Evolutionary conservation across 768 basidiomycete genomes (phyloP), one percentile per base, ranked within the genome.

Genomic region (Boletus reticulatus): DNA sequence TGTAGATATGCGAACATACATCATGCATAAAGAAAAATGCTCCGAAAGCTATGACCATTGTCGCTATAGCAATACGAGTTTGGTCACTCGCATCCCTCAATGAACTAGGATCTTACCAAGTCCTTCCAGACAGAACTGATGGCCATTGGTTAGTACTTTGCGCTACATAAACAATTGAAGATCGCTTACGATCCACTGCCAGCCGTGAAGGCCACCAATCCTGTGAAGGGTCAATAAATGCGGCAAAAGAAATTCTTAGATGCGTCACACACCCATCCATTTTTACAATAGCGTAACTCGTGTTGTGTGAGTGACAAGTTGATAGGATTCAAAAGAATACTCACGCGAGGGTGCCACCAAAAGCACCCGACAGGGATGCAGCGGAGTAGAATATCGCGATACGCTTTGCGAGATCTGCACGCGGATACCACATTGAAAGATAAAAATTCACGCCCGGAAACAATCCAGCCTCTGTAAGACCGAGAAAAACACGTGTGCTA

Each of bases 361-460:
- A 83, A 58, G 72, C 69, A 48, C 77, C 84, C 16, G 83, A 78
- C 32, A 81, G 61, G 0, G 82, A 84, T 13, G 84, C 83, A 31
- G 83, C 83, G 16, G 80, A 79, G 67, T 83, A 84, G 75, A 87
- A 87, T 31, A 87, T 43, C 4, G 84, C 82, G 51, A 84, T 77
- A 24, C 85, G 78, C 57, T 69, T 70, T 17, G 80, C 83, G 43
- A 83, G 78, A 62, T 87, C 84, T 49, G 72, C 69, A 36, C 80
- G 73, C 13, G 82, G 77, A 62, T 89, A 83, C 84, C 84, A 87
- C 49, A 81, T 65, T 9, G 80, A 81, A 43, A 84, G 68, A 37
- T 72, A 76, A 53, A 75, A 81, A 2, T 69, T 72, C 51, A 77
- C 65, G 0, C 73, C 74, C 0, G 76, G 73, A 50, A 74, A 70